Conservation (phyloP, 2,329 filamentous ascomycete species). For the Penicillium capsulatum region DNA sequence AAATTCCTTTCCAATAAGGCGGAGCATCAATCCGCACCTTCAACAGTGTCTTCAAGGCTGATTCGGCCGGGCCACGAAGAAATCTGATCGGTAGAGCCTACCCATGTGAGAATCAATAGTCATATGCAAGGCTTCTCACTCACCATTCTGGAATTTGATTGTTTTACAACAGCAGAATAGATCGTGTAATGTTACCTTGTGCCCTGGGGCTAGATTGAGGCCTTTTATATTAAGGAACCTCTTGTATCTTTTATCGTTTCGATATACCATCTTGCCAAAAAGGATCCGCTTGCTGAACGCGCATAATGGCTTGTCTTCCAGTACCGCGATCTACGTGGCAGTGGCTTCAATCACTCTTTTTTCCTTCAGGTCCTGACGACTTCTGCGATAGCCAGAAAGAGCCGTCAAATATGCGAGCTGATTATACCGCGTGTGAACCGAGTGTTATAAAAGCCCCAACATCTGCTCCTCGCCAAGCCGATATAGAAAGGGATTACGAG, state of each 20-base stretch:
- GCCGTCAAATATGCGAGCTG: constrained; percentile 1
- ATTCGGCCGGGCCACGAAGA: constrained; percentile 4
- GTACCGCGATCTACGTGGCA: background rate
- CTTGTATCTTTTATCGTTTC: background rate
- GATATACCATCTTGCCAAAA: background rate
- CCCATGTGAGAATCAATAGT: constrained; percentile 5
- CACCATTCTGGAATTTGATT: background rate
- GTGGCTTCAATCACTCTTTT: background rate
- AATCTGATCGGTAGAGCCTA: constrained; percentile 5
- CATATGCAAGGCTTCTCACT: constrained; percentile 5
- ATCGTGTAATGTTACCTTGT: background rate
- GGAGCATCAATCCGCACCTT: constrained; percentile 5
- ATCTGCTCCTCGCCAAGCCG: background rate
- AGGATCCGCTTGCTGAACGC: background rate
- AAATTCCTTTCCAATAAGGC: constrained; percentile 4
- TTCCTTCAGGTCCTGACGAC: background rate
- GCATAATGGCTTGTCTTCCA: background rate
- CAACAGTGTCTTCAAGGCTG: constrained; percentile 6
- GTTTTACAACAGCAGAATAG: background rate
- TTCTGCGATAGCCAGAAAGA: background rate
- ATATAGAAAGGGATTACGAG: background rate
- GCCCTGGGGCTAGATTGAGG: background rate
- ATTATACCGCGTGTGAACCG: background rate
- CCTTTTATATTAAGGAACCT: background rate
- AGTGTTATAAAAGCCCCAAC: background rate